Evolutionary conservation across 2,329 filamentous ascomycete genomes (phyloP).

Genomic region (Fusarium sp.): DNA sequence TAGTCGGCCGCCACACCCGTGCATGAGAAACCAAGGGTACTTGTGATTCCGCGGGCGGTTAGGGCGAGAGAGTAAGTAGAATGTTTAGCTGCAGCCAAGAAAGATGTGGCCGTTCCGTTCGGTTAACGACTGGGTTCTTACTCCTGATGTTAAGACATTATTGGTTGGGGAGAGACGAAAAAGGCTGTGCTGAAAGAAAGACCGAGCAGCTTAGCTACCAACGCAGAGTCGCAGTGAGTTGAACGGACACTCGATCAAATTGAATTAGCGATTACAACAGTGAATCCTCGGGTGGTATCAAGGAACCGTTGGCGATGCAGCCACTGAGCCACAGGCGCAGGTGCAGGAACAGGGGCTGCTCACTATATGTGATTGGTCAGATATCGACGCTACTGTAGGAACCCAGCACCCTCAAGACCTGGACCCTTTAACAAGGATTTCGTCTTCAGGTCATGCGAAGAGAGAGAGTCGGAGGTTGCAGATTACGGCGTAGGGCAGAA

Average conservation of each 20-base stretch:
- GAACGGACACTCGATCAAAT: not conserved
- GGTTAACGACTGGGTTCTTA: not conserved
- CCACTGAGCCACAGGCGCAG: constrained; percentile 1
- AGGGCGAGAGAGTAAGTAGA: not conserved
- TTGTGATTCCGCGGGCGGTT: not conserved
- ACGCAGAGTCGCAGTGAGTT: not conserved
- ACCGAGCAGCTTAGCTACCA: not conserved
- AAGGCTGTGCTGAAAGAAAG: not conserved
- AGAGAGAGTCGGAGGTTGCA: constrained; percentile 57
- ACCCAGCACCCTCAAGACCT: constrained; percentile 16
- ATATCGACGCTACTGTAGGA: constrained; percentile 23
- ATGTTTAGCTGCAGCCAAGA: constrained; percentile 6
- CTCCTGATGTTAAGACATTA: not conserved
- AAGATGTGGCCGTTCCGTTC: not conserved
- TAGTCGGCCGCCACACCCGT: constrained; percentile 19
- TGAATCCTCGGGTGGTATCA: not conserved
- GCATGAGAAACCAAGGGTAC: constrained; percentile 5
- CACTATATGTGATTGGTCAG: constrained; percentile 16
- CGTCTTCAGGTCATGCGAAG: constrained; percentile 60
- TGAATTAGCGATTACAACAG: not conserved
- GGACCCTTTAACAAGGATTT: constrained; percentile 10
- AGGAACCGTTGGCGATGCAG: constrained; percentile 1
- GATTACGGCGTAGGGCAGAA: constrained; percentile 51
- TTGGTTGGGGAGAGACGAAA: not conserved
- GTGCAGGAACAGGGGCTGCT: not conserved